phyloP scores from a whole-genome alignment of 805 yeast genomes.

The Pichia thaimueangensis region DNA sequence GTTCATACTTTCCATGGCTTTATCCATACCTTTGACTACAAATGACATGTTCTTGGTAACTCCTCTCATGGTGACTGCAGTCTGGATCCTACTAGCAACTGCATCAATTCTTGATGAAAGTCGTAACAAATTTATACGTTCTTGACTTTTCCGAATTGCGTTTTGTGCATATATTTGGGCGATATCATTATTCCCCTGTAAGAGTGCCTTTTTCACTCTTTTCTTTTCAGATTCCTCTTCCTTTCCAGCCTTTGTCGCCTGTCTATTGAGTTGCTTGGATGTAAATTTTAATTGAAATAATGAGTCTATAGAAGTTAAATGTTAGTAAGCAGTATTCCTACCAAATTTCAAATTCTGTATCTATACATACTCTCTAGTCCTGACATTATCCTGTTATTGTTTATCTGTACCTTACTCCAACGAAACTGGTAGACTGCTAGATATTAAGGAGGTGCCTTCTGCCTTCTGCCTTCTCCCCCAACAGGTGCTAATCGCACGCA shows the following conservation, averaged over 20 bases:
- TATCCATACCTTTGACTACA: conserved; percentile 94
- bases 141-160: conserved; percentile 88
- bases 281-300: conserved; percentile 76
- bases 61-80: conserved; percentile 96
- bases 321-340: too few species aligned
- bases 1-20: conserved; percentile 93
- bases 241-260: conserved; percentile 83
- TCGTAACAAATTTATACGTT: conserved; percentile 71
- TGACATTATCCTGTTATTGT: conserved; percentile 25
- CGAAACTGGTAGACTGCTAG: too few species aligned
- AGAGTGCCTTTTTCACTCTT: conserved; percentile 82
- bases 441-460: not conserved
- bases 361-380: conserved; percentile 36
- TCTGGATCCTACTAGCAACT: conserved; percentile 91
- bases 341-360: not conserved
- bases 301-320: conserved; percentile 38
- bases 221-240: conserved; percentile 85
- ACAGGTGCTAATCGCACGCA: too few species aligned
- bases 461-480: too few species aligned
- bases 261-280: conserved; percentile 85
- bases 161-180: conserved; percentile 93
- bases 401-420: too few species aligned
- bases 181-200: conserved; percentile 82
- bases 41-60: conserved; percentile 92
- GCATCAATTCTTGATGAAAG: conserved; percentile 90